Percentiles rank a stretch among this genome's conserved stretches.
Evolutionary conservation across 192 early-diverging fungal species (phyloP).

Genomic region (Anaeromyces robustus): DNA sequence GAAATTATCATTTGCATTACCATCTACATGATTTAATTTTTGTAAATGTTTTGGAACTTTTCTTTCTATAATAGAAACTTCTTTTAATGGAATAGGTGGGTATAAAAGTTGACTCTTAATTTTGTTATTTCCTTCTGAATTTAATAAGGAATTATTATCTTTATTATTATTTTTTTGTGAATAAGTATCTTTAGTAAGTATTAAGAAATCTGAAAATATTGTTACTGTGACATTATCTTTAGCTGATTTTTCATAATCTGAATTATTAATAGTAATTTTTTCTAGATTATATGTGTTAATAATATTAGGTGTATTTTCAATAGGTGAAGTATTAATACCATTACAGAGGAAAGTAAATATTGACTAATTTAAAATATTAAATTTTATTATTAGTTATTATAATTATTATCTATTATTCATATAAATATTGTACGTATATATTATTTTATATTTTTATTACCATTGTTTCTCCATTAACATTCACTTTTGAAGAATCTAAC

Average conservation of each 20-base stretch:
- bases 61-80: background rate
- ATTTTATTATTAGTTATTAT: background rate
- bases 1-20: background rate
- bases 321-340: background rate
- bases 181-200: background rate
- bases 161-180: background rate
- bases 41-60: background rate
- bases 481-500: background rate
- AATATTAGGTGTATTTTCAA: background rate
- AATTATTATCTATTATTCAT: background rate
- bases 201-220: background rate
- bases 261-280: background rate
- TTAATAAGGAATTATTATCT: background rate
- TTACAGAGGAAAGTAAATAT: background rate
- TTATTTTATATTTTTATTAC: background rate
- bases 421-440: background rate
- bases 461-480: background rate
- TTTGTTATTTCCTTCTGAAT: too few relatives aligned
- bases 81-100: background rate
- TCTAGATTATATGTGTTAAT: background rate
- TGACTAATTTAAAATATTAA: background rate
- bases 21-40: background rate
- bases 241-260: background rate
- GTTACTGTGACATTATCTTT: background rate
- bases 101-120: background rate